A percentile compares a stretch with the other conserved stretches of the same genome.
These are phyloP conservation scores for Neurospora sp. DNA, from an alignment of 495 filamentous ascomycete genomes.

Conservation along the genomic window DNA sequence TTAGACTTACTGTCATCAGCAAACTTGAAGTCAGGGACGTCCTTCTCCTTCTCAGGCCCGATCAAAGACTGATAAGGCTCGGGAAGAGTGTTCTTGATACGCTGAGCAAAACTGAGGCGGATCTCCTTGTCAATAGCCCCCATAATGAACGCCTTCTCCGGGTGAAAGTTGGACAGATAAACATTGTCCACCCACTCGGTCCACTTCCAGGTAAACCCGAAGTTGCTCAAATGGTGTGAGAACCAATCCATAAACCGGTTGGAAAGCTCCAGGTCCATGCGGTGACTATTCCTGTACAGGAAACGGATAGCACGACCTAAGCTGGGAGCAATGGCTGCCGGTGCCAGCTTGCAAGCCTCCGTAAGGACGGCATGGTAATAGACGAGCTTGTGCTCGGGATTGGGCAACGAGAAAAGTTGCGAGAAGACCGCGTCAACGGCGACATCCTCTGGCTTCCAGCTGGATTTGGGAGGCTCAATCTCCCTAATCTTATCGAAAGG, in stretches of 20 bases:
- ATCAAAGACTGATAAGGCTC: conserved; percentile 77
- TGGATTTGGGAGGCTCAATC: conserved; percentile 54
- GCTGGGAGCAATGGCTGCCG: conserved; percentile 90
- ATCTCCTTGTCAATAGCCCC: conserved; percentile 96
- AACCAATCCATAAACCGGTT: conserved; percentile 97
- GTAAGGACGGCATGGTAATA: conserved; percentile 95
- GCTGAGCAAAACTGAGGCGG: conserved; percentile 87
- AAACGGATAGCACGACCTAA: conserved; percentile 89
- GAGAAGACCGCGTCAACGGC: conserved; percentile 95
- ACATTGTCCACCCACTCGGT: conserved; percentile 92
- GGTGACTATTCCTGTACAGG: conserved; percentile 68
- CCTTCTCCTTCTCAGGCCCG: conserved; percentile 77
- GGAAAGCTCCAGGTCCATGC: conserved; percentile 76
- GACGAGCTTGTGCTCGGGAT: conserved; percentile 84
- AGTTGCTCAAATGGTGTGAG: conserved; percentile 94
- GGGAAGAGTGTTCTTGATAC: conserved; percentile 87
- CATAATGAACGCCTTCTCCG: conserved; percentile 83
- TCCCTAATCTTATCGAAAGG: conserved; percentile 83
- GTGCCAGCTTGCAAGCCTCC: conserved; percentile 88
- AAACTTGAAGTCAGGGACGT: conserved; percentile 92
- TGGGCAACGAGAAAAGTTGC: conserved; percentile 79
- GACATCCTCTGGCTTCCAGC: conserved; percentile 98
- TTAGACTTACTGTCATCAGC: conserved; percentile 55
- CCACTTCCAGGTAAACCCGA: conserved; percentile 99
- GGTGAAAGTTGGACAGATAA: conserved; percentile 61